Evolutionary conservation across 768 basidiomycete species (phyloP), one percentile per base, ranked within the genome.

Genomic region (Mycena sanguinolenta): DNA sequence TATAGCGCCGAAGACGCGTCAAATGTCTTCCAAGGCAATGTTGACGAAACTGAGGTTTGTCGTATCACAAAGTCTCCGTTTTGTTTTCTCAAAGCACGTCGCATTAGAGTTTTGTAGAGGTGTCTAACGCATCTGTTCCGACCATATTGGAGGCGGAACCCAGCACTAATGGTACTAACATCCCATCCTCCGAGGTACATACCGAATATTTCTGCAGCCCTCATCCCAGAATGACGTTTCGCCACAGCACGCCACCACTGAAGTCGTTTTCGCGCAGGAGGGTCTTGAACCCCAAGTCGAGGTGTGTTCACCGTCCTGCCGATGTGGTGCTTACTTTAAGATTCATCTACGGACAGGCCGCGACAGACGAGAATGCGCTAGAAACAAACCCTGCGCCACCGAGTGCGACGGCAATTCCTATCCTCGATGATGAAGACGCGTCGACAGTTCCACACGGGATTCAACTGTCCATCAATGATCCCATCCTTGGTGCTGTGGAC

Each of bases 21-120:
- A 25, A 55, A 30, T 32, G 52, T 58, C 57, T 65, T 58, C 21
- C 30, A 60, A n/a, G 58, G 34, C 38, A 50, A 27, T 27, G 30
- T 30, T 44, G 53, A 38, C n/a, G 53, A 49, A 63, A 32, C 19
- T 36, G 54, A 63, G 67, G 67, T 63, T 17, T 21, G 67, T 69
- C 61, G 67, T 69, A 63, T 55, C 55, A 69, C 46, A n/a, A n/a
- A 19, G 23, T 49, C 7, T 39, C 13, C 25, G 21, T 21, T 8
- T 39, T 42, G 27, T 71, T 34, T 23, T 60, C 57, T 60, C 54
- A 64, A 55, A 36, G 38, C 54, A 28, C 21, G 16, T 25, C 19
- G 1, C 34, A 19, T 57, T 39, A 69, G 67, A 63, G 49, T 53
- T 49, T 53, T 52, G 61, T 25, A 44, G 28, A 12, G 14, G 2